Percentiles rank a stretch among this genome's conserved stretches.
Conservation (phyloP, 2,329 filamentous ascomycete species). For the Aspergillus vadensis region DNA sequence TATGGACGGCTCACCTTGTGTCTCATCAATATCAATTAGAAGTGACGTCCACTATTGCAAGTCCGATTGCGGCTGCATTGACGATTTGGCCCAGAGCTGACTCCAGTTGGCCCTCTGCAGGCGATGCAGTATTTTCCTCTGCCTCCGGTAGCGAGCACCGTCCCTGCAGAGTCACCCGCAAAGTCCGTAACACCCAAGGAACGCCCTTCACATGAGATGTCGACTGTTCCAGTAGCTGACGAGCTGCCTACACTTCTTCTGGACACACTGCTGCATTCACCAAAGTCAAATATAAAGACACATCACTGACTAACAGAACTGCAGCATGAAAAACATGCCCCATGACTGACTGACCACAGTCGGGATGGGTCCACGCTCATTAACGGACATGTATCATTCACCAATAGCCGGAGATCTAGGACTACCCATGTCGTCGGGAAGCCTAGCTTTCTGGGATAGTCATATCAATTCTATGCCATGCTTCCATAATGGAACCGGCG, state of each 20-base stretch:
- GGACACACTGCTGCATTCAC: slow-evolving; percentile 20
- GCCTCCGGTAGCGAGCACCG: not conserved
- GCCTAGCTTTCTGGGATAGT: not conserved
- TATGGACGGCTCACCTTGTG: not conserved
- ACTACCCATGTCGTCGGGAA: slow-evolving; percentile 8
- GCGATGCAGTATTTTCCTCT: not conserved
- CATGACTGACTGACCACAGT: slow-evolving; percentile 24
- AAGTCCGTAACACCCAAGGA: slow-evolving; percentile 5
- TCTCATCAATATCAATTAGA: not conserved
- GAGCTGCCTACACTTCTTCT: slow-evolving; percentile 8
- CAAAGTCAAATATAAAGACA: slow-evolving; percentile 23
- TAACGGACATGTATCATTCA: slow-evolving; percentile 7
- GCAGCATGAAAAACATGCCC: slow-evolving; percentile 28
- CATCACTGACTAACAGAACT: slow-evolving; percentile 26
- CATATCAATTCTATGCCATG: slow-evolving; percentile 13
- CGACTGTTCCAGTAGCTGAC: slow-evolving; percentile 7
- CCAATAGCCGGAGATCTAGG: slow-evolving; percentile 1
- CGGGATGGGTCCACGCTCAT: slow-evolving; percentile 19
- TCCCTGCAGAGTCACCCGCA: slow-evolving; percentile 3
- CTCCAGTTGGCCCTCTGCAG: not conserved
- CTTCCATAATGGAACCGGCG: slow-evolving; percentile 25
- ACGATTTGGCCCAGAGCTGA: not conserved
- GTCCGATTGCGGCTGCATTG: not conserved
- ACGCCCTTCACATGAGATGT: not conserved
- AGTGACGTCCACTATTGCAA: too few relatives aligned